Evolutionary conservation across 495 filamentous ascomycete genomes (phyloP), one percentile per base, ranked within the genome.

Genomic region (Glutinoglossum americanum): DNA sequence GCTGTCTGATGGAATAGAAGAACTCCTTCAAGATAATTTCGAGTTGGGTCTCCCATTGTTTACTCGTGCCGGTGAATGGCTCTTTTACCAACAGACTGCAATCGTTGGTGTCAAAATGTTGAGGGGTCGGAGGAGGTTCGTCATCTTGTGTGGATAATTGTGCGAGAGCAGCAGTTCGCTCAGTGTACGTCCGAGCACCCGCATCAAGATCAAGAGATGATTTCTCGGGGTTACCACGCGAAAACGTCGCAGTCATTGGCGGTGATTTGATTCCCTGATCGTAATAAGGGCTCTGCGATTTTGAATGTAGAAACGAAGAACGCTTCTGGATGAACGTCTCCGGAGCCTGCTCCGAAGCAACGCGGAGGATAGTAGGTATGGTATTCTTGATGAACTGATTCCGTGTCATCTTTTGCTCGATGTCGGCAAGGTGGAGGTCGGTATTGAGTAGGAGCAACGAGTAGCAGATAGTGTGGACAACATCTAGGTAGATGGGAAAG

Each of bases 391-490:
- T 78, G 66, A 95, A 99, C 64, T 96, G 89, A 61, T 72, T 80
- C 60, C 82, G 79, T 23, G 89, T 95, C 92, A 99, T 99, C 72
- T 93, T 94, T 65, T 85, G 80, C 55, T 94, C 85, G 54, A 96
- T 92, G 63, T 96, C 89, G 57, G 89, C 89, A 60, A 95, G 70
- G 64, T 99, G 89, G 45, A 99, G 74, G 71, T 99, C 92, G 57
- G 92, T 97, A 64, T 99, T 99, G 56, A 99, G 75, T 30, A 99
- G 74, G 56, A 99, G 80, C 55, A 99, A 75, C 3, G 92, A 97
- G 68, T 96, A 99, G 65, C 86, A 90, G 60, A 99, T 90, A 9
- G 93, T 97, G 64, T 97, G 89, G 13, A 99, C 89, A 54, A 99
- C 83, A 69, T 97, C 90, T 87, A 67, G 39, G n/a, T n/a, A n/a